Evolutionary conservation across 768 basidiomycete species (phyloP), one percentile per base, ranked within the genome.

Genomic region (Roridomyces roridus): DNA sequence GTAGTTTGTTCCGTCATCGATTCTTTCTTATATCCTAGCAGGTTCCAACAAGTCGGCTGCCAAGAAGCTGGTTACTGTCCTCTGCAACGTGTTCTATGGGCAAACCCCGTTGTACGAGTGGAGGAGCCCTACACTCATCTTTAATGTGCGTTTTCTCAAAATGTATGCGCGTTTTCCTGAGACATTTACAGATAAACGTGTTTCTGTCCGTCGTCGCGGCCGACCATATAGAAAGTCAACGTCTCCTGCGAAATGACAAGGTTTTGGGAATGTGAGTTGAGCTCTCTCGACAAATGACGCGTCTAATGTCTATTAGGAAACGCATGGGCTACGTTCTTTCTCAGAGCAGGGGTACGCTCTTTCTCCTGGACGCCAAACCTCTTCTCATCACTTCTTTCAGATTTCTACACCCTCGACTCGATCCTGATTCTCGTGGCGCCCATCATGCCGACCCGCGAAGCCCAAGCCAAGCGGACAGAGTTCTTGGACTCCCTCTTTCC

Each of bases 401-500:
- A 62, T n/a, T 58, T 46, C 26, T 24, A 51, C 23, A 53, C 47
- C 39, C n/a, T 58, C 46, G 49, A 62, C 6, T 41, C 51, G 35
- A 23, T 66, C 26, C 20, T 65, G 17, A 21, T 6, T 11, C 37
- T 65, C 24, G 34, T 57, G 39, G 53, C 51, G 11, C 31, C 35
- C 14, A 25, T 59, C 18, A 26, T 61, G 14, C 61, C 61, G 2
- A 18, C 48, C 25, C 52, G 53, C 40, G 11, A 37, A 7, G 17
- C 34, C 15, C 23, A 31, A 10, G 25, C 37, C 17, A 63, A 59
- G 34, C 61, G 61, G 26, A 23, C 34, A 26, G 20, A 42, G 11
- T 63, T 63, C 41, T 43, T 59, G 12, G 53, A 58, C 42, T 34
- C 37, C 14, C 34, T 59, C 28, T 63, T 63, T 42, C 24, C 49